phyloP scores from a whole-genome alignment of 2,329 filamentous ascomycete genomes.

The Coniochaeta sp. region DNA sequence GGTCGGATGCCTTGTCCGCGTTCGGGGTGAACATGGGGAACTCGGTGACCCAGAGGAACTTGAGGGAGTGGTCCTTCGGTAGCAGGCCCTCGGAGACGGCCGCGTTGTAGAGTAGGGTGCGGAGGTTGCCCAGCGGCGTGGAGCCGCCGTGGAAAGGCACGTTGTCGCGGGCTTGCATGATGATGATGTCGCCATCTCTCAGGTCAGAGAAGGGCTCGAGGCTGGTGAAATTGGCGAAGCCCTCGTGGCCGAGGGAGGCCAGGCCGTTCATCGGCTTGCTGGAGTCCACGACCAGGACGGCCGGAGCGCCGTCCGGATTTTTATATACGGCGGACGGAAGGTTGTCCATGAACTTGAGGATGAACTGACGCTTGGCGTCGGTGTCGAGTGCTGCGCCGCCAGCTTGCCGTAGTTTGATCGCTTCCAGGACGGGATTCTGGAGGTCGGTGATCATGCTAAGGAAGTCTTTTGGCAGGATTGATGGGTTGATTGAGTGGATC shows the following conservation, averaged over 20 bases:
- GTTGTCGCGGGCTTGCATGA: constrained; percentile 71
- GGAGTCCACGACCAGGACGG: constrained; percentile 68
- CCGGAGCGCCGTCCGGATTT: constrained; percentile 72
- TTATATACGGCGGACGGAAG: constrained; percentile 52
- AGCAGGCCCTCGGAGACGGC: constrained; percentile 59
- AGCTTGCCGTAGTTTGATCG: constrained; percentile 52
- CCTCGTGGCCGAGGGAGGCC: constrained; percentile 69
- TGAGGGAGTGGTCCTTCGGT: constrained; percentile 39
- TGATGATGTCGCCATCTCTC: constrained; percentile 68
- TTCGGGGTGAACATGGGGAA: constrained; percentile 88
- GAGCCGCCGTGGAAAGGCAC: constrained; percentile 65
- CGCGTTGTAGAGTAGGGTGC: constrained; percentile 60
- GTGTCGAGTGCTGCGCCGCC: constrained; percentile 29
- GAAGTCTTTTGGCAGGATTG: constrained; percentile 56
- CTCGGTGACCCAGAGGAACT: constrained; percentile 78
- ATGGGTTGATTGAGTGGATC: constrained; percentile 55
- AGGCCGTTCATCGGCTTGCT: constrained; percentile 70
- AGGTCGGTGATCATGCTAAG: constrained; percentile 68
- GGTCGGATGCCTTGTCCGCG: constrained; percentile 44
- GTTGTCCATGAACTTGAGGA: constrained; percentile 62
- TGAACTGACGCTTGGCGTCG: constrained; percentile 50
- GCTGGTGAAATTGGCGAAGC: constrained; percentile 41
- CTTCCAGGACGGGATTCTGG: constrained; percentile 63
- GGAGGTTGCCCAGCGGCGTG: constrained; percentile 62
- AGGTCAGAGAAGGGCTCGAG: constrained; percentile 24